Evolutionary conservation across 345 rosid species (phyloP), one percentile per base, ranked within the genome.

Genomic region (Hirschfeldia incana): DNA sequence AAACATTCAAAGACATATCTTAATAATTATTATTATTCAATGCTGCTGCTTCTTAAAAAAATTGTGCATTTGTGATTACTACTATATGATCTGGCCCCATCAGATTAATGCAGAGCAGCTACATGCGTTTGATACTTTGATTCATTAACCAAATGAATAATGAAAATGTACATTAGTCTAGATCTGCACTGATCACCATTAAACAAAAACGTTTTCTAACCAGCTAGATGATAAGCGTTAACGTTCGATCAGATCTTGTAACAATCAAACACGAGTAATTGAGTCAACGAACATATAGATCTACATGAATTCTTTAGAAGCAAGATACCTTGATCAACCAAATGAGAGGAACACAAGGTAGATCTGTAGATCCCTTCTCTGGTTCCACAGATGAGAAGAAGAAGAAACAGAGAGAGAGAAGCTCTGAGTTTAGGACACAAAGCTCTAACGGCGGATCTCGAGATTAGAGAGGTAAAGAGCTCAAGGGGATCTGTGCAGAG

Each of bases 371-470:
- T 49, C 57, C 12, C 17, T 49, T 49, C 17, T 49, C 57, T 4
- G n/a, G 12, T 29, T 29, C 10, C 53, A 46, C 53, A 12, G 12
- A 46, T 49, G 57, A 49, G 8, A n/a, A 39, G 46, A 39, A 39
- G 12, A 39, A 3, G 39, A 49, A 12, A 34, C 17, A 12, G 36
- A 12, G 36, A 60, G 67, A 58, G 15, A 67, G 79, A 53, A 69
- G 79, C 70, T 68, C 39, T 21, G 82, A 67, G 66, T 30, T 68
- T 28, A 27, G 13, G 49, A 49, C 36, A 51, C 32, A 49, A 21
- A 59, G 28, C 46, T 58, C 33, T 49, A 29, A 80, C 80, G 73
- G 80, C 80, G 83, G 83, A 80, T 80, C 83, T 80, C 76, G 72
- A 80, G 80, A 70, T 17, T 49, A 60, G 33, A 59, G 32, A 29